A percentile compares a stretch with the other conserved stretches of the same genome.
Evolutionary conservation across 331 rosid genomes (phyloP).

Genomic region (Spiraea crenata): DNA sequence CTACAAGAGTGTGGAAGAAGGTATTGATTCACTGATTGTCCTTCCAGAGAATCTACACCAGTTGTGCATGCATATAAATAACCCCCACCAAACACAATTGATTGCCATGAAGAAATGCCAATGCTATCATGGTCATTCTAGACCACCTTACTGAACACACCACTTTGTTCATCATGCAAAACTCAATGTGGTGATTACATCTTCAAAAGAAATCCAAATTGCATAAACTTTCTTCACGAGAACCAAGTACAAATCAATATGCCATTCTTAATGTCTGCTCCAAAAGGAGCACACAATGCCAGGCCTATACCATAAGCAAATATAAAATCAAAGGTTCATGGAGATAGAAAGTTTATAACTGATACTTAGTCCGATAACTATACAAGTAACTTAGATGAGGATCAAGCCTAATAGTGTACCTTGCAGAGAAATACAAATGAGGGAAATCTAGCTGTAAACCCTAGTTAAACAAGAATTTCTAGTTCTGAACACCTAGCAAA

Average conservation of each 20-base stretch:
- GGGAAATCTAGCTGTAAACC: background rate
- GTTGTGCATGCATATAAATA: constrained; percentile 2
- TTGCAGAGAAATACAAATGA: background rate
- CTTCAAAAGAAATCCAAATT: background rate
- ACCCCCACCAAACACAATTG: background rate
- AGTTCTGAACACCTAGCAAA: background rate
- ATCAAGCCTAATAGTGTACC: background rate
- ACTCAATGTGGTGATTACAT: background rate
- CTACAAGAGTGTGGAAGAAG: constrained; percentile 11
- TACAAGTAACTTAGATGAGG: no score
- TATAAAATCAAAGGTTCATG: background rate
- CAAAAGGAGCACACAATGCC: background rate
- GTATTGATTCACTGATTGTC: background rate
- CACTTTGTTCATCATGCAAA: background rate
- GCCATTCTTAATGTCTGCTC: background rate
- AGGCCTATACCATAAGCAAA: background rate
- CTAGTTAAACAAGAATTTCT: background rate
- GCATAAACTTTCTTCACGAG: no score
- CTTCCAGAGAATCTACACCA: background rate
- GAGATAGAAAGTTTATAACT: background rate
- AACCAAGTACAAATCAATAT: background rate
- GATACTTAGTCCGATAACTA: no score
- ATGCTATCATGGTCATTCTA: constrained; percentile 2
- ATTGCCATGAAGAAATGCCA: background rate
- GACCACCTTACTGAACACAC: constrained; percentile 5